Evolutionary conservation across 75 land plant species (phyloP).

Genomic region (Selaginella tamariscina): DNA sequence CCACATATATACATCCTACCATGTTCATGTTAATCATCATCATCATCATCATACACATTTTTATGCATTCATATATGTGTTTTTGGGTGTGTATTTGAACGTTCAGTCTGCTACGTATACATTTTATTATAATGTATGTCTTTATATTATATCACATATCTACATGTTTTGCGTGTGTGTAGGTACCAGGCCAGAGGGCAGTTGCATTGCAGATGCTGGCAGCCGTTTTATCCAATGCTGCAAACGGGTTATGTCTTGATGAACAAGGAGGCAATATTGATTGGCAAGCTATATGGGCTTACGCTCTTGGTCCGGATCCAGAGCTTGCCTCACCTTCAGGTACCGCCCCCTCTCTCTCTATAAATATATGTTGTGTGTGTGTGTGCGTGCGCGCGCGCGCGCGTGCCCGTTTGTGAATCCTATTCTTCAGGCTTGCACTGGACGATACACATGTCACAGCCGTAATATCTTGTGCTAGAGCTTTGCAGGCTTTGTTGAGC

Average conservation of each 20-base stretch:
- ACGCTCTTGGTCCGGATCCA: constrained; percentile 90
- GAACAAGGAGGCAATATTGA: constrained; percentile 29
- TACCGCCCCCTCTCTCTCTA: no score
- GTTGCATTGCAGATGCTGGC: constrained; percentile 61
- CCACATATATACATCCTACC: neutral
- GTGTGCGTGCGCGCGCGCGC: neutral
- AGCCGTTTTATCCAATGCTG: constrained; percentile 51
- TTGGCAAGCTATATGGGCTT: constrained; percentile 95
- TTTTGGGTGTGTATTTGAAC: neutral
- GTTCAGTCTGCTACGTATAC: neutral
- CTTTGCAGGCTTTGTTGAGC: constrained; percentile 55
- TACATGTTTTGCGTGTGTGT: neutral
- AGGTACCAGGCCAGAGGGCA: constrained; percentile 83
- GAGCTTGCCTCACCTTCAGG: constrained; percentile 35
- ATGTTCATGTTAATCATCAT: neutral
- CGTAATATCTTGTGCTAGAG: constrained; percentile 64
- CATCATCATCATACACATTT: no score
- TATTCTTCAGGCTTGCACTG: constrained; percentile 53
- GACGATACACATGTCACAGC: constrained; percentile 87
- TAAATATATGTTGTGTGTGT: constrained; percentile 5
- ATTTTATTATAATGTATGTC: neutral
- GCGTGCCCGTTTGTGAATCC: neutral
- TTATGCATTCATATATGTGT: neutral
- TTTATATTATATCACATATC: neutral
- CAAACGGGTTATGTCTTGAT: constrained; percentile 26